Evolutionary conservation across 176 grass and related monocot genomes (phyloP), one percentile per base, ranked within the genome.

Genomic region (Aegilops sharonensis): DNA sequence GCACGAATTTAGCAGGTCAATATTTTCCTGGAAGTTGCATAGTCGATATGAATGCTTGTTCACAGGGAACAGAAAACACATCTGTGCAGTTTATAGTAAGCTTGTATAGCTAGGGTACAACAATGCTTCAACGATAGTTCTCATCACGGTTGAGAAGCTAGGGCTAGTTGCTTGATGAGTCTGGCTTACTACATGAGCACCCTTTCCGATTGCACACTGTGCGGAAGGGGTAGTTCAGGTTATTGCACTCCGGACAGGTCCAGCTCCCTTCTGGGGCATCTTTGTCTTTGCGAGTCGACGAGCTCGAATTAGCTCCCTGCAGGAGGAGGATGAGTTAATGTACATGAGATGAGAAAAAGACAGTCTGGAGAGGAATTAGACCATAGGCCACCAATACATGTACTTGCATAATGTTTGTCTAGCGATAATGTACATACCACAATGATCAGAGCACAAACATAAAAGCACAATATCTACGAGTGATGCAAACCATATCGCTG

Each of bases 201-300:
- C 96, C 96, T 85, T 95, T 98, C 35, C 96, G 59, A 71, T 95
- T 95, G 79, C 96, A 98, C 32, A 85, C 84, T 0, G 74, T 89
- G 77, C 92, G 96, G 59, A 98, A 98, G 2, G 96, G 93, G 27
- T 98, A 98, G 83, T 94, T 98, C 56, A 98, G 71, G 70, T 98
- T 95, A 68, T 84, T 98, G 50, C 96, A 98, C 54, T 98, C 93
- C 1, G 81, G 64, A 75, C 96, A 98, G n/a, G 86, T 95, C 96
- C 96, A 98, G 68, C 93, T 98, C 60, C 92, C 92, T 80, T 92
- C 96, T 5, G 96, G 96, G 3, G 75, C 86, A 57, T 95, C 96
- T 69, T 87, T 52, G 45, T 98, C 96, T 71, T 95, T 90, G 32
- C 87, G 80, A 75, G 70, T 29, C 37, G 78, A 42, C 37, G 78